Conservation (phyloP, 176 grass and related monocot species). For the Alloteropsis semialata region DNA sequence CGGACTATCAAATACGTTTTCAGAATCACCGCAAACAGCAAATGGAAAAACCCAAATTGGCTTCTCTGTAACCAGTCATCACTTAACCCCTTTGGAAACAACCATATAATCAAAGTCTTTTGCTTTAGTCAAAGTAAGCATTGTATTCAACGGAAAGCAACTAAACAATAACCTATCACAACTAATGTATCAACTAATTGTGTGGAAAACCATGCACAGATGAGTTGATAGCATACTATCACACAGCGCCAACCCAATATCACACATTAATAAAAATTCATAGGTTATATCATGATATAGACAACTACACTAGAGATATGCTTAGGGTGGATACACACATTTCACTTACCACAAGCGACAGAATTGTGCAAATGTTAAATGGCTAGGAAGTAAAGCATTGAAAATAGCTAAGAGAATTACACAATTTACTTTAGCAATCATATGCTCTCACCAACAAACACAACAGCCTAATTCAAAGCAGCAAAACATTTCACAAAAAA, state of each 20-base stretch:
- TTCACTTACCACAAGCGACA: background rate
- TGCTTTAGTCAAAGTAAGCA: conserved; percentile 13
- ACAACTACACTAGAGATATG: conserved; percentile 9
- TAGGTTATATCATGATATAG: background rate
- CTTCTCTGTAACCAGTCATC: background rate
- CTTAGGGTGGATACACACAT: background rate
- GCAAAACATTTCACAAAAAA: background rate
- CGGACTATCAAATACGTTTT: background rate
- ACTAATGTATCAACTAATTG: background rate
- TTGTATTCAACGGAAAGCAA: conserved; percentile 16
- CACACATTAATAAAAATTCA: background rate
- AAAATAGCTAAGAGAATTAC: conserved; percentile 2
- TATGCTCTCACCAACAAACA: background rate
- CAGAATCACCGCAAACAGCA: conserved; percentile 17
- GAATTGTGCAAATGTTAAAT: background rate
- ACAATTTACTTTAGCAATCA: background rate
- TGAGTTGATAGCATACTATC: background rate
- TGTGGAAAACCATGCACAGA: background rate
- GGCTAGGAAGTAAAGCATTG: background rate
- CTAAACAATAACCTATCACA: background rate
- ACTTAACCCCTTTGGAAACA: conserved; percentile 15
- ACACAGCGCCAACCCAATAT: background rate
- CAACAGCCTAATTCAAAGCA: background rate
- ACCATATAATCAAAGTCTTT: conserved; percentile 23
- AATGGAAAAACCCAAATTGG: conserved; percentile 10